Base-by-base conservation (phyloP, 495 filamentous ascomycete species). In the Penicillium samsonianum region DNA sequence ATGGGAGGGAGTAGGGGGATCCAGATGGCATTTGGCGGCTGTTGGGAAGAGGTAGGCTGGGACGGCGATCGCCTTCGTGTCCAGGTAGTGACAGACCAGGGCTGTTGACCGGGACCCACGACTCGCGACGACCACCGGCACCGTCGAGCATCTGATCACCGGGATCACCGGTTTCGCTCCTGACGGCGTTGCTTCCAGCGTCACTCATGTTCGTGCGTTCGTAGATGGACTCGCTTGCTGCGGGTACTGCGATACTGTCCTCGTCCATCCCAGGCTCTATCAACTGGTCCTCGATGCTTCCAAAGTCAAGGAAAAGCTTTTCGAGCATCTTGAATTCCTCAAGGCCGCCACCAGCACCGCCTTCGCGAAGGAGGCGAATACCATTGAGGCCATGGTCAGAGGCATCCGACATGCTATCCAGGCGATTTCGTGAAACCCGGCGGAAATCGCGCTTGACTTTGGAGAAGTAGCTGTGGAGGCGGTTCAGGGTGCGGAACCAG, bases 241-340 rank as follows among this genome's bases (percentile, higher is more conserved):
- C 58, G 3, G 58, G 61, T 19, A 65, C 60, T n/a, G 57, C 64
- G 17, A 51, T 65, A 14, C 65, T 65, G 33, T 78, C 75, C 19
- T 80, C 71, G 19, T 73, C 73, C 33, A 48, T 61, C 2, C 44
- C 55, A 14, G 31, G 49, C 22, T 73, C 75, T 4, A 66, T 63
- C n/a, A 72, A 65, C 45, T 68, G 78, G 58, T 79, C 78, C 10
- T 82, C 80, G 25, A 81, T 73, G 17, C 65, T 75, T 14, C 81
- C 82, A 59, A 82, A 84, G 33, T 86, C 83, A 16, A 81, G 76
- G 60, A 86, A 79, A 2, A 80, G 67, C 72, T 78, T 81, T 57
- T 84, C 82, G 4, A 84, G 70, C 12, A 80, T 72, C 59, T 83
- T 87, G 65, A 89, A 91, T 65, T 92, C 89, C 58, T 90, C 88